Conservation (phyloP, 208 protist genomes). For the Borovskyia barvae region DNA sequence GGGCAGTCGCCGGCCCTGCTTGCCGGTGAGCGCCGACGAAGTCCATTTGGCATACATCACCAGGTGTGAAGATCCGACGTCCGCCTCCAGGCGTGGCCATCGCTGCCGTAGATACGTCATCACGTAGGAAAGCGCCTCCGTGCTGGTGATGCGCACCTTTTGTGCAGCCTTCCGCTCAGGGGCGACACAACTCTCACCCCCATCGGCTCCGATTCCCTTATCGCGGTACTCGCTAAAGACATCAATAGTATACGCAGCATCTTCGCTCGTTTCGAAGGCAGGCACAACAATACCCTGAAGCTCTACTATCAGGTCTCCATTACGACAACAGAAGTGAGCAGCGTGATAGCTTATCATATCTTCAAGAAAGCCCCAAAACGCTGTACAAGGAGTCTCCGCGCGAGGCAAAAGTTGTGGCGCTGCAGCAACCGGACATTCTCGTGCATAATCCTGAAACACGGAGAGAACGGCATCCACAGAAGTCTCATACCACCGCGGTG, state of each 20-base stretch:
- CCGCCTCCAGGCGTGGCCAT: neutral
- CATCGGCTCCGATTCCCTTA: neutral
- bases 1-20: neutral
- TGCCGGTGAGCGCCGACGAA: neutral
- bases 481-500: neutral
- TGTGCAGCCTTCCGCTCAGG: neutral
- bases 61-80: conserved; percentile 1
- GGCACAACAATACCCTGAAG: conserved; percentile 23
- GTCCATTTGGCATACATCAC: conserved; percentile 6
- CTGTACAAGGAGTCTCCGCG: neutral
- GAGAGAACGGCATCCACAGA: neutral
- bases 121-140: neutral
- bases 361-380: conserved; percentile 28
- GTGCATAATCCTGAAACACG: conserved; percentile 6
- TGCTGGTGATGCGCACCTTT: neutral
- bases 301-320: conserved; percentile 9
- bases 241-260: conserved; percentile 3
- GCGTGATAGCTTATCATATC: conserved; percentile 12
- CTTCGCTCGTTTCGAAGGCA: conserved; percentile 3
- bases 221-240: conserved; percentile 4
- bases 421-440: conserved; percentile 16
- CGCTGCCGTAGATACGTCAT: conserved; percentile 3
- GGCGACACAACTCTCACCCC: neutral
- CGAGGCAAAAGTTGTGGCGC: neutral
- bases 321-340: conserved; percentile 8